Evolutionary conservation across 176 grass and related monocot genomes (phyloP), one percentile per base, ranked within the genome.

Genomic region (Carex kokanica): DNA sequence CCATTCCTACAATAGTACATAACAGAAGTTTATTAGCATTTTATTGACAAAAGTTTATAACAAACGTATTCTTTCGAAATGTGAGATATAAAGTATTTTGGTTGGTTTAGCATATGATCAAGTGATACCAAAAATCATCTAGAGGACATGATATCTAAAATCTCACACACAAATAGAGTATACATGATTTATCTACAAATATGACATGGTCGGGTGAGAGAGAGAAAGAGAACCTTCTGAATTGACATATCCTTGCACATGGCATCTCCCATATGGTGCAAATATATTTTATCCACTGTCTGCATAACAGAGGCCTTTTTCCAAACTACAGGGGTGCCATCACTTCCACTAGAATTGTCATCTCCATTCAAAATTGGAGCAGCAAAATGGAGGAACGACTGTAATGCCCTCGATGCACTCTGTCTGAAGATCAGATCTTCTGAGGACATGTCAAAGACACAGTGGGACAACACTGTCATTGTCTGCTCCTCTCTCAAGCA

Each of bases 341-440:
- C 84, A 31, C 81, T 85, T 81, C 18, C 79, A 80, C 41, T 47
- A 83, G 38, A 32, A 69, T 59, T 83, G 27, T 27, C 79, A 32
- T 88, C 90, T 15, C 83, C 89, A 54, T 92, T 91, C 83, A 90
- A 69, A 73, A 98, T 40, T 84, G 89, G 88, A 59, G 79, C 78
- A 79, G 85, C 85, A 77, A 94, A 98, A 0, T 87, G 79, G 43
- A 98, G 69, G 69, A 98, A 98, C 0, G 90, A 89, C 16, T 91
- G 86, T 81, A 98, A 89, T 84, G 90, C 92, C 63, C 87, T 93
- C 23, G 89, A 94, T 79, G 95, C 95, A 87, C 95, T 98, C 88
- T 94, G 92, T 34, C 95, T 89, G 23, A 98, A 91, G 88, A 94
- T 93, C 53, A 98, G 72, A 72, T 98, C 95, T 64, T 90, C 92